phyloP scores from a whole-genome alignment of 768 basidiomycete species.

The Gyrodon lividus region DNA sequence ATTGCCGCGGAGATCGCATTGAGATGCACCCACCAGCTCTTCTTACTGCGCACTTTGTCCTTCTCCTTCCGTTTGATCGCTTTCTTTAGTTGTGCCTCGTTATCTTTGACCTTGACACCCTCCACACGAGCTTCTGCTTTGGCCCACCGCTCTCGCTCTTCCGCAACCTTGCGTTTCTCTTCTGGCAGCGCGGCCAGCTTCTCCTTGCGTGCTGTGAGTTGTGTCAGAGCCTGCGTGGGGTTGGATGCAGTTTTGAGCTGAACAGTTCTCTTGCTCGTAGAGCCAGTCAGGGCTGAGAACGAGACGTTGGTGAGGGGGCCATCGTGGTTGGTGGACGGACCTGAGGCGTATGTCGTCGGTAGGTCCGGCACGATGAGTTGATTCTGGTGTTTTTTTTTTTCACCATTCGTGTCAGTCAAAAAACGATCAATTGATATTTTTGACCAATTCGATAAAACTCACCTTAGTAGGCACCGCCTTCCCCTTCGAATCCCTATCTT shows the following conservation, averaged over 20 bases:
- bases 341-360: slow-evolving; percentile 20
- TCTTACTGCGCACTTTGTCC: slow-evolving; percentile 80
- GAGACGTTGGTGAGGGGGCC: slow-evolving; percentile 59
- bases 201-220: slow-evolving; percentile 74
- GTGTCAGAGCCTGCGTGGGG: slow-evolving; percentile 81
- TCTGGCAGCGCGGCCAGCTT: slow-evolving; percentile 75
- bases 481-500: slow-evolving; percentile 43
- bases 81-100: slow-evolving; percentile 84
- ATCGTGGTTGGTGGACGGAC: slow-evolving; percentile 31
- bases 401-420: neutral
- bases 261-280: slow-evolving; percentile 46
- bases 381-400: slow-evolving; percentile 38
- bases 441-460: slow-evolving; percentile 9
- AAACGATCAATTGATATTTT: neutral
- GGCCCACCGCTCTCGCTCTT: slow-evolving; percentile 85
- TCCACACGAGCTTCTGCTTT: slow-evolving; percentile 87
- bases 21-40: slow-evolving; percentile 65
- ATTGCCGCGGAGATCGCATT: neutral
- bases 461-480: slow-evolving; percentile 58
- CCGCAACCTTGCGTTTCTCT: slow-evolving; percentile 76
- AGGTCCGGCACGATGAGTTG: slow-evolving; percentile 71
- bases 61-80: slow-evolving; percentile 92
- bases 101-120: slow-evolving; percentile 90
- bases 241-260: slow-evolving; percentile 73
- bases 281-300: slow-evolving; percentile 62